Percentiles rank a stretch among this genome's conserved stretches.
Evolutionary conservation across 257 asterid genomes (phyloP).

Genomic region (Penstemon barbatus): DNA sequence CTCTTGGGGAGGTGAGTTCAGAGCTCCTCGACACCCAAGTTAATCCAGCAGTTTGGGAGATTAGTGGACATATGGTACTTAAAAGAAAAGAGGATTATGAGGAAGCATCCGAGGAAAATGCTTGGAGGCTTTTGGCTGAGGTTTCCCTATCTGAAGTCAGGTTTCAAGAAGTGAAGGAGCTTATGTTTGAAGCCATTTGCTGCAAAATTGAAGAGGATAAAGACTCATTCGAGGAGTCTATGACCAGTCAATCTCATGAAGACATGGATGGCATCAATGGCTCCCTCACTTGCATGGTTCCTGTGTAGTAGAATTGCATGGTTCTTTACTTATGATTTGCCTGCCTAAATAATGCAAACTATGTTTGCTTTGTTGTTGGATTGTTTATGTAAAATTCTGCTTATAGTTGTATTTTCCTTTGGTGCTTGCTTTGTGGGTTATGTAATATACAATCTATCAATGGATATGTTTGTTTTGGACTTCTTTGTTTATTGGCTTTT

Average conservation of each 20-base stretch:
- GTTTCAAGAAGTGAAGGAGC: constrained; percentile 83
- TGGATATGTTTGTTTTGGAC: too few relatives aligned
- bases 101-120: constrained; percentile 84
- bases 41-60: constrained; percentile 98
- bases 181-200: constrained; percentile 71
- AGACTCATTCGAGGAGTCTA: constrained; percentile 36
- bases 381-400: constrained; percentile 3
- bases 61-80: constrained; percentile 95
- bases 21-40: constrained; percentile 97
- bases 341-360: constrained; percentile 36
- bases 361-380: constrained; percentile 34
- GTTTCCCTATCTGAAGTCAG: constrained; percentile 89
- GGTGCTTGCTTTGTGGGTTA: too few relatives aligned
- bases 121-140: constrained; percentile 93
- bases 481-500: too few relatives aligned
- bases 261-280: constrained; percentile 60
- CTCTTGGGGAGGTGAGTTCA: constrained; percentile 83
- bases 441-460: too few relatives aligned
- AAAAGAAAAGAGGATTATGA: constrained; percentile 86
- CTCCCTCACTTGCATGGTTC: constrained; percentile 61
- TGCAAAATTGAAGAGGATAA: constrained; percentile 36
- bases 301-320: constrained; percentile 38
- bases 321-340: background rate
- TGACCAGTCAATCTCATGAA: constrained; percentile 44
- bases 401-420: too few relatives aligned